Base-by-base conservation (phyloP, 306 rosid species). In the Pachyrhizus erosus region DNA sequence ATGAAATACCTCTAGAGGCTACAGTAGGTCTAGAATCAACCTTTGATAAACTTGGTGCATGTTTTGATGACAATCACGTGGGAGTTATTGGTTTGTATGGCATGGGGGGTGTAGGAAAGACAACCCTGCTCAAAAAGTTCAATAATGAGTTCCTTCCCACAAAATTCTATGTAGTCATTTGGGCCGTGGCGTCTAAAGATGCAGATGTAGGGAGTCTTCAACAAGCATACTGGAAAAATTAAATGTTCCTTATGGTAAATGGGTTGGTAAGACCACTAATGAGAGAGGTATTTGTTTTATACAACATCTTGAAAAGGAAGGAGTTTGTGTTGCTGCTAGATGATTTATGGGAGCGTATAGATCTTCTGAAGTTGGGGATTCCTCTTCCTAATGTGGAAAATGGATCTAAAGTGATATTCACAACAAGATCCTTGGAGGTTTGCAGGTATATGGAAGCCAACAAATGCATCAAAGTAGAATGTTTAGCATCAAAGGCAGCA, bases 291-390 rank as follows among this genome's bases (percentile, higher is more conserved):
- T 58, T 58, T 58, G 66, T 58, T 58, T 58, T 58, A 12, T 58
- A 58, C 34, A 58, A 58, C 15, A 23, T 23, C 29, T 58, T 58
- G 34, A 58, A 57, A 23, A 57, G 31, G 8, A 58, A 58, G 66
- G 24, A 58, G 66, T 58, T 58, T 58, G 66, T 58, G 66, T 24
- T 58, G 34, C 66, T 58, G 66, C 31, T 58, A 11, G 66, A 58
- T 58, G 34, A 58, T 58, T 58, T 23, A 12, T 58, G 66, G 66
- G 66, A 58, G 34, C 34, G 33, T 24, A 24, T 58, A 11, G 34
- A 58, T 58, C 66, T 58, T 58, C 17, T 24, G 34, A 58, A 58
- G 66, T 58, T 24, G 34, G 66, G 66, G 66, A 24, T 58, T 58
- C 66, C 34, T 11, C 33, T 58, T 26, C 66, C 66, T 58, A 4